These are phyloP conservation scores for Pseudogymnoascus sp. DNA, from an alignment of 2,329 filamentous ascomycete species.

Conservation along the genomic window DNA sequence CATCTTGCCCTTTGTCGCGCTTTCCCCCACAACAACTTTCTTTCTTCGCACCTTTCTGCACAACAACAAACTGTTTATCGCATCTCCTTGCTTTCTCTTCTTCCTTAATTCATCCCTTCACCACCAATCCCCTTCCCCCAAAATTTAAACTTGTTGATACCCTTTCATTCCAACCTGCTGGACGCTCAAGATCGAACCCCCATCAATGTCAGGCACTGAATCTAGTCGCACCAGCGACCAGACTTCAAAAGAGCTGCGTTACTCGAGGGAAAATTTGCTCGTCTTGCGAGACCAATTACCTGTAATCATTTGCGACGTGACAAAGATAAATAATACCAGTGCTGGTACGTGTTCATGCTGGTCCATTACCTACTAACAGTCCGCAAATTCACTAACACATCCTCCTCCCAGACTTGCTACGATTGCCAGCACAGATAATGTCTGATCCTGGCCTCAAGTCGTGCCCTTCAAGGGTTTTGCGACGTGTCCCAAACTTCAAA, in stretches of 20 bases:
- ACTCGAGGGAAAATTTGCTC: neutral
- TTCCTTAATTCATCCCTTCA: slow-evolving; percentile 5
- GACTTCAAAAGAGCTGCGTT: neutral
- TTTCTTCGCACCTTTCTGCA: neutral
- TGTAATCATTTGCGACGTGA: slow-evolving; percentile 10
- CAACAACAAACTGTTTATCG: neutral
- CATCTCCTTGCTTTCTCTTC: neutral
- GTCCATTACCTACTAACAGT: neutral
- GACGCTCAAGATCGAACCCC: neutral
- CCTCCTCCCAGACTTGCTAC: neutral
- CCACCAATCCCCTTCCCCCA: neutral
- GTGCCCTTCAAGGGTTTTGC: neutral
- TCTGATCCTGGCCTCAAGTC: neutral
- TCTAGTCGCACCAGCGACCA: neutral
- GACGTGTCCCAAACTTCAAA: slow-evolving; percentile 5
- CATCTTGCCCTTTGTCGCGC: neutral
- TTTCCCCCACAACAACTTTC: neutral
- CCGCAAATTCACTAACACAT: neutral
- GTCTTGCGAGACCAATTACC: slow-evolving; percentile 1
- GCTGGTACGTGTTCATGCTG: neutral
- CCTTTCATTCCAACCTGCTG: slow-evolving; percentile 2
- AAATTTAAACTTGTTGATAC: slow-evolving; percentile 7
- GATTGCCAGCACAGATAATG: neutral
- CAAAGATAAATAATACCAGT: neutral
- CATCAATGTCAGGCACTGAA: slow-evolving; percentile 1